phyloP scores from a whole-genome alignment of 441 rosid species.

The Adansonia gregorii region DNA sequence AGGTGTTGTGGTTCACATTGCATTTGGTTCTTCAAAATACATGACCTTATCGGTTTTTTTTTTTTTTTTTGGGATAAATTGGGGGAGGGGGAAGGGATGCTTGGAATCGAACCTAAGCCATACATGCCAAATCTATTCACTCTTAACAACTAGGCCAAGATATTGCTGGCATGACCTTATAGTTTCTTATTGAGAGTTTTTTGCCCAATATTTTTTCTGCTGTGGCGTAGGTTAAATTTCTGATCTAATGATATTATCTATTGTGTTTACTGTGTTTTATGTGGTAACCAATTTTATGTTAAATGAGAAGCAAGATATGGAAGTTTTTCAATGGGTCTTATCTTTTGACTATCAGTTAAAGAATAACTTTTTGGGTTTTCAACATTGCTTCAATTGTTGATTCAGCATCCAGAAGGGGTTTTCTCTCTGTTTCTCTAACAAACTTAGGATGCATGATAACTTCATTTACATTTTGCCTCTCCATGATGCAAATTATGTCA shows the following conservation, averaged over 20 bases:
- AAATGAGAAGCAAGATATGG: slow-evolving; percentile 11
- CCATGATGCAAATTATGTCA: not conserved
- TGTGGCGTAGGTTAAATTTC: not conserved
- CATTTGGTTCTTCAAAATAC: not conserved
- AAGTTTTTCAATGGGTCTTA: not conserved
- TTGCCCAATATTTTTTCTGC: not conserved
- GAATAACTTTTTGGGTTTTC: not conserved
- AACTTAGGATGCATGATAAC: not conserved
- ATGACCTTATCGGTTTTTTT: not conserved
- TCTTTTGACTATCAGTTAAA: not conserved
- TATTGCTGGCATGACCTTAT: not conserved
- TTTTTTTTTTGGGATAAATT: not conserved
- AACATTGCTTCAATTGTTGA: slow-evolving; percentile 7
- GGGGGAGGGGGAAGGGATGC: no score
- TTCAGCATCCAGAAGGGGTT: not conserved
- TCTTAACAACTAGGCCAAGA: no score
- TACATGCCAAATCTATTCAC: no score
- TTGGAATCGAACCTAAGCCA: no score
- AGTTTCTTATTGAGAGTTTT: not conserved
- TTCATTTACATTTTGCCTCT: not conserved
- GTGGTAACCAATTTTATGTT: not conserved
- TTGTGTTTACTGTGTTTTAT: not conserved
- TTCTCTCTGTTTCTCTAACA: not conserved
- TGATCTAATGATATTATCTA: not conserved
- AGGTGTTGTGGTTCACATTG: not conserved